Conservation (phyloP, 169 alveolate species). For the Toxoplasma gondii region DNA sequence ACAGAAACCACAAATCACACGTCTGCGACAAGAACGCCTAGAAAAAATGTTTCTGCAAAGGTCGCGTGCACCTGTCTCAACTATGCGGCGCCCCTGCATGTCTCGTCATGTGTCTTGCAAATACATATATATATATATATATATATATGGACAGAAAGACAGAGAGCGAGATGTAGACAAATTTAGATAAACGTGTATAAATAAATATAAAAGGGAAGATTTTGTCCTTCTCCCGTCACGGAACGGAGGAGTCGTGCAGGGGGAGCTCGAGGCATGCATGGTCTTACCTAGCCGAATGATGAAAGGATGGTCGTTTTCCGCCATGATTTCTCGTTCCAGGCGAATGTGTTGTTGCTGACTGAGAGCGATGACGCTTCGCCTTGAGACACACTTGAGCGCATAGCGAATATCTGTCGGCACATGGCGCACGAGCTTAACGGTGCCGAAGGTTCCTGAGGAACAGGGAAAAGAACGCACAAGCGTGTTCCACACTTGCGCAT, state of each 20-base stretch:
- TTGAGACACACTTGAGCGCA: constrained; percentile 91
- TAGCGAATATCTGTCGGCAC: constrained; percentile 74
- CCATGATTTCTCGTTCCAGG: constrained; percentile 92
- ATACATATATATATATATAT: not conserved
- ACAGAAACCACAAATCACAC: too few relatives aligned
- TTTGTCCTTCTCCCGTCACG: too few relatives aligned
- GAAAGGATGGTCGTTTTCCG: constrained; percentile 95
- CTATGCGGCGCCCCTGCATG: too few relatives aligned
- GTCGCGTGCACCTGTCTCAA: too few relatives aligned
- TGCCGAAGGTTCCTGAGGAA: constrained; percentile 86
- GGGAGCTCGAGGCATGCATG: not conserved
- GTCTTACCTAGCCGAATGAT: constrained; percentile 85
- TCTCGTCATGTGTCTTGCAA: not conserved
- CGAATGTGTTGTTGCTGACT: constrained; percentile 88
- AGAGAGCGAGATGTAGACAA: not conserved
- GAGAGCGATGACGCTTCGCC: constrained; percentile 79
- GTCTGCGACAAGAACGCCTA: too few relatives aligned
- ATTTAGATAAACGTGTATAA: not conserved
- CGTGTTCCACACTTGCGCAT: not conserved
- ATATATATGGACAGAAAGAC: not conserved
- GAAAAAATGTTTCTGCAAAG: too few relatives aligned
- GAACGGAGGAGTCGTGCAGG: not conserved
- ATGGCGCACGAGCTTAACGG: constrained; percentile 88
- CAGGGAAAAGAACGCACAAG: not conserved
- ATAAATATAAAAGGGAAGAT: not conserved